Conservation (phyloP, 2,329 filamentous ascomycete genomes). For the Trichoderma sp. region DNA sequence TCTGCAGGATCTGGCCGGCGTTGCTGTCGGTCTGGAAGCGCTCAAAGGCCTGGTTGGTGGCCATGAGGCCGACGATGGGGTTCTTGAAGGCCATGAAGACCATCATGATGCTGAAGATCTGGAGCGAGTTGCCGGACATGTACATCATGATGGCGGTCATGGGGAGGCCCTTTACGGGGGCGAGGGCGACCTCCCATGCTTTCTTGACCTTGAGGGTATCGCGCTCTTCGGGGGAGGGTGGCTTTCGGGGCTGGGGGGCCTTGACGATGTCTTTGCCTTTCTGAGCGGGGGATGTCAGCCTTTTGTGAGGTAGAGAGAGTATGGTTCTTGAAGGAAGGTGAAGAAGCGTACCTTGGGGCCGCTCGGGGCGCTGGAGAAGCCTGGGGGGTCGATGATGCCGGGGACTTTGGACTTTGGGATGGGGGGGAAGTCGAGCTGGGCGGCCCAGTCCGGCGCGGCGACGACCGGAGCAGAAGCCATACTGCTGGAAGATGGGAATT, state of each 20-base stretch:
- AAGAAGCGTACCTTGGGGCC: slow-evolving; percentile 56
- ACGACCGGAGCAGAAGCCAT: slow-evolving; percentile 28
- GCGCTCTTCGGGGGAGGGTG: slow-evolving; percentile 80
- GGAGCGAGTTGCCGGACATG: slow-evolving; percentile 97
- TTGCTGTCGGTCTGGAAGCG: slow-evolving; percentile 85
- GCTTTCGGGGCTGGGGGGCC: slow-evolving; percentile 57
- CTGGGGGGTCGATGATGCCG: slow-evolving; percentile 81
- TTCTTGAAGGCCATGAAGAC: slow-evolving; percentile 99
- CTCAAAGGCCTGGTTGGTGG: slow-evolving; percentile 84
- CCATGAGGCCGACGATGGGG: slow-evolving; percentile 80
- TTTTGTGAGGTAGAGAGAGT: background rate
- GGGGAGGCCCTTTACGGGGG: slow-evolving; percentile 87
- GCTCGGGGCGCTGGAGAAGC: slow-evolving; percentile 66
- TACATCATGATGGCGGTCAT: slow-evolving; percentile 99
- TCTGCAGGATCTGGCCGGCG: slow-evolving; percentile 70
- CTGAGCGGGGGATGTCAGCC: slow-evolving; percentile 36
- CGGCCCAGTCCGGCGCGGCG: slow-evolving; percentile 73
- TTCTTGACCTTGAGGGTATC: slow-evolving; percentile 97
- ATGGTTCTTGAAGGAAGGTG: too few species aligned
- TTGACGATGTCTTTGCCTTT: slow-evolving; percentile 55
- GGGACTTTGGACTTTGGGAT: slow-evolving; percentile 64
- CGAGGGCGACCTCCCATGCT: slow-evolving; percentile 95
- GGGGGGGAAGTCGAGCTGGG: slow-evolving; percentile 74
- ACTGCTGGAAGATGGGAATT: background rate
- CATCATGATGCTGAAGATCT: slow-evolving; percentile 99